Evolutionary conservation across 75 land plant species (phyloP), one percentile per base, ranked within the genome.

Genomic region (Pseudotsuga menziesii): DNA sequence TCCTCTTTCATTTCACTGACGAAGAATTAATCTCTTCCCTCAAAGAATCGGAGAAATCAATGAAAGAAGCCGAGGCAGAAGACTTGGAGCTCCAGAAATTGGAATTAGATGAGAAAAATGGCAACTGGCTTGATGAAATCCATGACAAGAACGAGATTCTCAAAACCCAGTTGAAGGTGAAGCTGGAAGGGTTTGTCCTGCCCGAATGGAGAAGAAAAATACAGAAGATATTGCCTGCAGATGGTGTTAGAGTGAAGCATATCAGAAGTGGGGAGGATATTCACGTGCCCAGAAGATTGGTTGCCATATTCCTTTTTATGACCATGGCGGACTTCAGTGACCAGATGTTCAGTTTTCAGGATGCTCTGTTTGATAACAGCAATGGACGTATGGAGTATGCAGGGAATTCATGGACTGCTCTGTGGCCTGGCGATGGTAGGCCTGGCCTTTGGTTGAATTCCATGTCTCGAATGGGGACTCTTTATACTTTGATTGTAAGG

Each of bases 281-380:
- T 8, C 23, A 13, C 39, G 80, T 95, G 36, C 86, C 98, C 1
- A 78, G 98, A 36, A 83, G 97, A 26, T 67, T 95, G 14, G 79
- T 93, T 14, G 96, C 96, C 8, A 73, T 75, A 19, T 95, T 95
- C 56, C 73, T 95, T 17, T 58, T 93, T 19, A 87, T 95, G 86
- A 93, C 96, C 41, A 93, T 95, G 85, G 98, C 89, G 3, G 98
- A 95, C 79, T 88, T 93, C 80, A 83, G 82, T 54, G 98, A 95
- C 62, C 98, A 95, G 78, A 72, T 82, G 5, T 89, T 84, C 32
- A 87, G 85, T 6, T 95, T 88, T 76, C 92, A 93, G 74, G 98
- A 93, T 62, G 54, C 41, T 6, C 57, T 95, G 56, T 95, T 95
- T 60, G 86, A 85, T 6, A 95, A 95, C 74, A 48, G 72, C 5